These are phyloP conservation scores for Phytophthora kernoviae DNA, from an alignment of 352 stramenopile species.

Conservation along the genomic window DNA sequence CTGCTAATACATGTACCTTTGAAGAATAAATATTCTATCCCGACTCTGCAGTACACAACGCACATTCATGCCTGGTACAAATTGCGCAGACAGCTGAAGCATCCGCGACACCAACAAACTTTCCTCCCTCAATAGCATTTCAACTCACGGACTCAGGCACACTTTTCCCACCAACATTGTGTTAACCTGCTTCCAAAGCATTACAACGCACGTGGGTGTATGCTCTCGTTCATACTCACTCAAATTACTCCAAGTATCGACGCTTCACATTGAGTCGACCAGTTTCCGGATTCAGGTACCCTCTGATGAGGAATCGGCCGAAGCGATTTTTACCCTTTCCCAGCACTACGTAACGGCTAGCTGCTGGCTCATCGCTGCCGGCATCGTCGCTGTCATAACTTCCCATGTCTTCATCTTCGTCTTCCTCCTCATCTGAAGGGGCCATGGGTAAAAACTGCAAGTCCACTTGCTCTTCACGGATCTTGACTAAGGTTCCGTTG, in stretches of 20 bases:
- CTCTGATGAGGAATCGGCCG: conserved; percentile 70
- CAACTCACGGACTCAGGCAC: too few species aligned
- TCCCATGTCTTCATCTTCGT: conserved; percentile 30
- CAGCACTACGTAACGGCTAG: conserved; percentile 59
- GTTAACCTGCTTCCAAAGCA: background rate
- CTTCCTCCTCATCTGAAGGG: conserved; percentile 22
- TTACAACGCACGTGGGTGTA: background rate
- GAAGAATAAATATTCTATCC: too few species aligned
- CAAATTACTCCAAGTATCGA: conserved; percentile 57
- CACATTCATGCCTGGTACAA: too few species aligned
- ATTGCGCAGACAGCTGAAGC: too few species aligned
- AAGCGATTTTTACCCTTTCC: conserved; percentile 72
- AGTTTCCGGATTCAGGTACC: conserved; percentile 54
- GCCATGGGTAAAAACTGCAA: conserved; percentile 66
- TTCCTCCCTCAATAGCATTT: too few species aligned
- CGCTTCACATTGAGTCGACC: conserved; percentile 57
- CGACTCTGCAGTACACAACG: too few species aligned
- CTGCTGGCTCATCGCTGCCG: conserved; percentile 30
- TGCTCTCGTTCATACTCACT: background rate
- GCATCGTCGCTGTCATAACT: conserved; percentile 26
- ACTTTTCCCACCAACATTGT: background rate
- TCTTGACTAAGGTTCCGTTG: conserved; percentile 56
- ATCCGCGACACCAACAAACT: too few species aligned
- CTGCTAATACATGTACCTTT: too few species aligned
- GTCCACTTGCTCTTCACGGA: conserved; percentile 69